A percentile compares a stretch with the other conserved stretches of the same genome.
Evolutionary conservation across 306 rosid species (phyloP).

Genomic region (Glycine latifolia): DNA sequence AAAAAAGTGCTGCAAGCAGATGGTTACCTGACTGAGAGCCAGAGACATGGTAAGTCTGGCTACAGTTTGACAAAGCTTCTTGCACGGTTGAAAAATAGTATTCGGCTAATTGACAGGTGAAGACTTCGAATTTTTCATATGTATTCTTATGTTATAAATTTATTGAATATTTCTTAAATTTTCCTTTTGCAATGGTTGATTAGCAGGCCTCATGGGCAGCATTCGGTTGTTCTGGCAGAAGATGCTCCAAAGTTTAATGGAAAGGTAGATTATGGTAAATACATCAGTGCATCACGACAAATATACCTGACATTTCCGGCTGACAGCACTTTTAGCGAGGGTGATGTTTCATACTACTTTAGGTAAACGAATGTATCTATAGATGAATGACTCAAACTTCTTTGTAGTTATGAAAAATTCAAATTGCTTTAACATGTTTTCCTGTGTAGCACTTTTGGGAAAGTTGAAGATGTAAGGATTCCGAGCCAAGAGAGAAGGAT

Average conservation of each 20-base stretch:
- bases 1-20: conserved; percentile 84
- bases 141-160: neutral
- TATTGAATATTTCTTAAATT: conserved; percentile 8
- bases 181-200: neutral
- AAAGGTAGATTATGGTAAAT: conserved; percentile 66
- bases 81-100: conserved; percentile 63
- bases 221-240: conserved; percentile 76
- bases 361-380: conserved; percentile 50
- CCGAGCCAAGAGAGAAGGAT: conserved; percentile 84
- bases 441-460: conserved; percentile 63
- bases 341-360: conserved; percentile 84
- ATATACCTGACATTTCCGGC: conserved; percentile 91
- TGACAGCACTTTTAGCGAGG: conserved; percentile 83
- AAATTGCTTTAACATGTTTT: conserved; percentile 27
- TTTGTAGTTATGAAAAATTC: conserved; percentile 12
- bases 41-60: conserved; percentile 90
- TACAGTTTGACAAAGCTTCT: conserved; percentile 86
- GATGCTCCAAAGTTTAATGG: conserved; percentile 63
- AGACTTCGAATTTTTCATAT: conserved; percentile 14
- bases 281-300: conserved; percentile 78
- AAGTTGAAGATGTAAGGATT: conserved; percentile 88
- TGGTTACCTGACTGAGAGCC: conserved; percentile 91
- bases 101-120: conserved; percentile 85
- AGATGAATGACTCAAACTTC: neutral
- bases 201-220: conserved; percentile 94